Evolutionary conservation across 768 basidiomycete species (phyloP).

Genomic region (Cyclocybe cylindracea): DNA sequence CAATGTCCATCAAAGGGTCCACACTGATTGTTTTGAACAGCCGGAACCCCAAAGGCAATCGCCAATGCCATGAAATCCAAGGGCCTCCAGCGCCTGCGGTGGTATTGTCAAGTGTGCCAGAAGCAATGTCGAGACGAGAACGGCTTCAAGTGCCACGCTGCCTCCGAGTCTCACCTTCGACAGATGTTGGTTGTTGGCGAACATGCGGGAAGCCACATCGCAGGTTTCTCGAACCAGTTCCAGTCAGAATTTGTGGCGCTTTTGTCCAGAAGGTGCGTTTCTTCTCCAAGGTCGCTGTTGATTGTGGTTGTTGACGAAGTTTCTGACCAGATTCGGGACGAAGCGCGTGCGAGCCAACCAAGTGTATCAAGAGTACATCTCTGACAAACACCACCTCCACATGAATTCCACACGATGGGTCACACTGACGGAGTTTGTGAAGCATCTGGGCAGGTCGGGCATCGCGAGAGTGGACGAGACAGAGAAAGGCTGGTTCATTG

Average conservation of each 20-base stretch:
- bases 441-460: constrained; percentile 84
- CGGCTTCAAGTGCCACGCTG: constrained; percentile 95
- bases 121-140: constrained; percentile 99
- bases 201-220: constrained; percentile 88
- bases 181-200: constrained; percentile 99
- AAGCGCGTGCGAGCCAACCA: constrained; percentile 93
- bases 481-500: constrained; percentile 97
- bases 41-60: constrained; percentile 85
- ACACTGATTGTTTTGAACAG: constrained; percentile 33
- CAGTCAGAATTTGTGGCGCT: constrained; percentile 91
- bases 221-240: constrained; percentile 86
- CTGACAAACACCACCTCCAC: constrained; percentile 91
- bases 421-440: constrained; percentile 93
- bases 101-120: constrained; percentile 99
- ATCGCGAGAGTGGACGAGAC: constrained; percentile 95
- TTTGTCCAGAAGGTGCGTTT: constrained; percentile 74
- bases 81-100: constrained; percentile 91
- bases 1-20: not conserved
- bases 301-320: not conserved
- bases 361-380: constrained; percentile 97
- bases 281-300: not conserved
- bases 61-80: constrained; percentile 99
- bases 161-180: constrained; percentile 87
- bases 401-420: constrained; percentile 99
- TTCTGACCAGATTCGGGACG: constrained; percentile 71